These are phyloP conservation scores for Aspergillus conjunctus DNA, from an alignment of 495 filamentous ascomycete genomes.

Conservation along the genomic window DNA sequence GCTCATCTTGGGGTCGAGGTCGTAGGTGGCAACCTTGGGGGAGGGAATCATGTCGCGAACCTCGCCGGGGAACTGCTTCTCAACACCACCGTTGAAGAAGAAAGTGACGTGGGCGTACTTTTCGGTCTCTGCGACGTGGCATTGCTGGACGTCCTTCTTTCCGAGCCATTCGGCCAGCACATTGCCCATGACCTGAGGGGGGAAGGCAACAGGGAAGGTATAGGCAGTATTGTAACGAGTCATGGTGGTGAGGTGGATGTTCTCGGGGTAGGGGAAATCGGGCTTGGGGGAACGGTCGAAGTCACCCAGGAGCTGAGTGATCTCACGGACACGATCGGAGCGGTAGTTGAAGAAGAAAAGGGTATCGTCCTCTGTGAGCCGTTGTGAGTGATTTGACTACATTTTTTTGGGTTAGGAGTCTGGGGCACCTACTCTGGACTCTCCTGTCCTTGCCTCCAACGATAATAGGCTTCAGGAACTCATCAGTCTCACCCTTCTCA, in stretches of 20 bases:
- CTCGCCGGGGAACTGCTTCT: conserved; percentile 93
- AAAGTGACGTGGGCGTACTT: conserved; percentile 99
- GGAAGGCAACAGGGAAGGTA: conserved; percentile 90
- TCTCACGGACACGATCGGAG: conserved; percentile 94
- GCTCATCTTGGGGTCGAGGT: conserved; percentile 95
- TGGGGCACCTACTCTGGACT: conserved; percentile 67
- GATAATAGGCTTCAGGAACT: conserved; percentile 98
- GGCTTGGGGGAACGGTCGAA: conserved; percentile 87
- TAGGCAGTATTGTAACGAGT: conserved; percentile 97
- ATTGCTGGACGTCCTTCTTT: conserved; percentile 85
- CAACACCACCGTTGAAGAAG: conserved; percentile 99
- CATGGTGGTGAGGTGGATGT: conserved; percentile 93
- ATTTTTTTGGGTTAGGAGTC: not conserved
- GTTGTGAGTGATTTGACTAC: conserved; percentile 22
- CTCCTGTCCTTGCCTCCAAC: conserved; percentile 81
- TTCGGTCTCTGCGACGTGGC: conserved; percentile 96
- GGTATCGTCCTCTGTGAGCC: conserved; percentile 72
- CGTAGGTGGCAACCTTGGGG: conserved; percentile 90
- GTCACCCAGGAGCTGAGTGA: conserved; percentile 90
- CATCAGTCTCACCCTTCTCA: conserved; percentile 83
- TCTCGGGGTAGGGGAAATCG: conserved; percentile 92
- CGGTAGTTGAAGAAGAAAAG: conserved; percentile 99
- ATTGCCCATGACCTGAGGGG: conserved; percentile 93
- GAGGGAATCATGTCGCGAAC: conserved; percentile 74
- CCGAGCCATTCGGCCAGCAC: conserved; percentile 94